Evolutionary conservation across 2,329 filamentous ascomycete genomes (phyloP), one percentile per base, ranked within the genome.

Genomic region (Fusarium armeniacum): DNA sequence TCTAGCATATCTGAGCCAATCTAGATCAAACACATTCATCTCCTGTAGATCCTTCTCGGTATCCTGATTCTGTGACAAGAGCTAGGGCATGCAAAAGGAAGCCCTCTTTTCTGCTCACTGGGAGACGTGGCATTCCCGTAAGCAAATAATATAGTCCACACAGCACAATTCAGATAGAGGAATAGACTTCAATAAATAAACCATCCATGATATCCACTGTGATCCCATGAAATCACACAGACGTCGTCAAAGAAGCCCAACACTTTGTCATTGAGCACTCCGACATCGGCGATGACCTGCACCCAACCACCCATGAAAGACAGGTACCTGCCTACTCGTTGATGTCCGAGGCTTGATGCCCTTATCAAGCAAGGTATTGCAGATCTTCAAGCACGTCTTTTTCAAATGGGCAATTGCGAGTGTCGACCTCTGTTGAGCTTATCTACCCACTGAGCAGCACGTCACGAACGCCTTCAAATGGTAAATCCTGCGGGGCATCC

Each of bases 281-380:
- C 52, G 63, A 56, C 32, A 67, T 56, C 62, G 62, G 62, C 44
- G 20, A 22, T 43, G 26, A 45, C 28, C 12, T 28, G 28, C n/a
- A 22, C 38, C 30, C 12, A 40, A 36, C 38, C 59, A 50, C 33
- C 32, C 55, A 41, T 51, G 52, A 41, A 28, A 26, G 28, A 45
- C 20, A 20, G 20, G 20, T 58, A 54, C 60, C 33, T 22, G 36
- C 11, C 36, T 40, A 40, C 36, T 40, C 36, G 36, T 22, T 40
- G 36, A 13, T 32, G 45, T 46, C 35, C 7, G 26, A 51, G n/a
- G 26, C 32, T 18, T 11, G 12, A 33, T 45, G 26, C 24, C 40
- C 49, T 38, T 43, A 40, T 51, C 45, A 41, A 47, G 12, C 38
- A 51, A 38, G 11, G n/a, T 15, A 15, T 32, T n/a, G 13, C 15